These are phyloP conservation scores for Xerocomellus intermedius DNA, from an alignment of 768 basidiomycete genomes.

Conservation along the genomic window DNA sequence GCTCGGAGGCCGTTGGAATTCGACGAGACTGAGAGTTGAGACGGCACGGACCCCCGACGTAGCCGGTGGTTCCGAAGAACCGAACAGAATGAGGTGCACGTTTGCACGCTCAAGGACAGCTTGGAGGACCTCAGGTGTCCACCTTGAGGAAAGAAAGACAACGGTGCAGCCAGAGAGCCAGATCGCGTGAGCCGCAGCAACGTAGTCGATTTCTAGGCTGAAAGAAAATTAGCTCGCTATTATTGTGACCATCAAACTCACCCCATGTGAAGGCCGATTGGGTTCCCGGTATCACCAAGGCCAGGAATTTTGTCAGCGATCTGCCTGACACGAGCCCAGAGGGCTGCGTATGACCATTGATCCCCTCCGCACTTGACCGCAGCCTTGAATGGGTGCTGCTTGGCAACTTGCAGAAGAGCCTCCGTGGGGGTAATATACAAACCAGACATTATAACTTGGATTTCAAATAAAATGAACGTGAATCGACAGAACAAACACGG, in stretches of 20 bases:
- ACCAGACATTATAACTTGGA: constrained; percentile 19
- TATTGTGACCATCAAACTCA: too few species aligned
- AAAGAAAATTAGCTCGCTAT: too few species aligned
- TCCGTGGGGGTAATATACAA: constrained; percentile 28
- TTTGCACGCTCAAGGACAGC: constrained; percentile 22
- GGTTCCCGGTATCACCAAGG: constrained; percentile 13
- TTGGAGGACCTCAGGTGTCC: constrained; percentile 28
- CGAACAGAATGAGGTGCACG: constrained; percentile 24
- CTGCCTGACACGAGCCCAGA: constrained; percentile 31
- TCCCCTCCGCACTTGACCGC: constrained; percentile 21
- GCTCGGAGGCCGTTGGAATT: constrained; percentile 4
- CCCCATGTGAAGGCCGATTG: constrained; percentile 31
- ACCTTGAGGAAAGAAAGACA: constrained; percentile 31
- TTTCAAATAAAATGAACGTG: constrained; percentile 5
- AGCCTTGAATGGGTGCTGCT: constrained; percentile 21
- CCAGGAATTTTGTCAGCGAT: constrained; percentile 21
- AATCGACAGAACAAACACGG: constrained; percentile 2
- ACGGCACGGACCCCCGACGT: constrained; percentile 12
- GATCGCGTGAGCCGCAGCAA: constrained; percentile 31
- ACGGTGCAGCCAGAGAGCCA: constrained; percentile 29
- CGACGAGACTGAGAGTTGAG: constrained; percentile 20
- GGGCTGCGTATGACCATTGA: constrained; percentile 32
- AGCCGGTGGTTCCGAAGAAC: constrained; percentile 13
- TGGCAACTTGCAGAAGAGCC: constrained; percentile 31
- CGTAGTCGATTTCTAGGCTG: constrained; percentile 31